These are phyloP conservation scores for Venturia asperata DNA, from an alignment of 2,329 filamentous ascomycete species.

Conservation along the genomic window DNA sequence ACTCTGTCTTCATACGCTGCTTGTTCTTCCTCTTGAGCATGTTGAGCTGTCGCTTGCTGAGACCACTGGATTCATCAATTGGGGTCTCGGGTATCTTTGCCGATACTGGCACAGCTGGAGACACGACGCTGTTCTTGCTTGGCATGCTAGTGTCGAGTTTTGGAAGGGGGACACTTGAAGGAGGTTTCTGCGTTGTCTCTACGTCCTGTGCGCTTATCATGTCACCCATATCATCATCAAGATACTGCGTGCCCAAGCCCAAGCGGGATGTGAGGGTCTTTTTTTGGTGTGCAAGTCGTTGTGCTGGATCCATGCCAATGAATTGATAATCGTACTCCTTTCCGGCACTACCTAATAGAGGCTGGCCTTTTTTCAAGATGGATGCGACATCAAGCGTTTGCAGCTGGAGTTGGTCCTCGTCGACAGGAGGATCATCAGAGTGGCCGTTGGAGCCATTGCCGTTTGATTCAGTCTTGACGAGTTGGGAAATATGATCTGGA, in stretches of 20 bases:
- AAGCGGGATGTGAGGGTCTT: constrained; percentile 77
- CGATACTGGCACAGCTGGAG: constrained; percentile 24
- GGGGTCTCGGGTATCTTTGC: constrained; percentile 36
- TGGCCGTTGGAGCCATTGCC: constrained; percentile 38
- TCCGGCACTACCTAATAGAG: constrained; percentile 73
- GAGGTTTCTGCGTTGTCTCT: constrained; percentile 5
- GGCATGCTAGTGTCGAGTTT: constrained; percentile 46
- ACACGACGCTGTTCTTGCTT: constrained; percentile 40
- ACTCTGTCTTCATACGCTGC: constrained; percentile 77
- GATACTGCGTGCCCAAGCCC: constrained; percentile 74
- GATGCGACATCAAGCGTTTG: constrained; percentile 68
- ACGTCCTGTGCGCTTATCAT: constrained; percentile 60
- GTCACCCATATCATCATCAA: constrained; percentile 82
- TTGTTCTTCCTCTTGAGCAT: constrained; percentile 92
- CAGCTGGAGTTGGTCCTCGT: constrained; percentile 62
- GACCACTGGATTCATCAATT: constrained; percentile 46
- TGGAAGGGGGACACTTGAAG: constrained; percentile 30
- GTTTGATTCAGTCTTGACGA: constrained; percentile 24
- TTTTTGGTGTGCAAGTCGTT: constrained; percentile 78
- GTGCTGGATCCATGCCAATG: constrained; percentile 71
- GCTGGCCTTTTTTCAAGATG: constrained; percentile 76
- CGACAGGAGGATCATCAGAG: constrained; percentile 35
- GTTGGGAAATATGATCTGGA: constrained; percentile 50
- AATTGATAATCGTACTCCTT: constrained; percentile 78
- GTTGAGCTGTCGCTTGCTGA: constrained; percentile 92